Percentiles rank a stretch among this genome's conserved stretches.
phyloP scores from a whole-genome alignment of 2,329 filamentous ascomycete species.

The Talaromyces sp. region DNA sequence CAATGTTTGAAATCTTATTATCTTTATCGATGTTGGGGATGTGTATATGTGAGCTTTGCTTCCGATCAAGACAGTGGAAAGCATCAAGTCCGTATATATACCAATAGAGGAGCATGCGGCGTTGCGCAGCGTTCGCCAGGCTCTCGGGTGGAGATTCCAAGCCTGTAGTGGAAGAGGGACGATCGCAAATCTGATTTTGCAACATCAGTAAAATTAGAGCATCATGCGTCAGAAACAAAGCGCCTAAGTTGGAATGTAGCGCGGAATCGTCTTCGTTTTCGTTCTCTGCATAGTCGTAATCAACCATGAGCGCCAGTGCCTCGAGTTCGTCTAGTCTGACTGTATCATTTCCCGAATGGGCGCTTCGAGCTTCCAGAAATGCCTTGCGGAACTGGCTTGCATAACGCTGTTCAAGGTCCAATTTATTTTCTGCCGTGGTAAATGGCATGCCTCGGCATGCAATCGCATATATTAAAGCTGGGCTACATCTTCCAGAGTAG shows the following conservation, averaged over 20 bases:
- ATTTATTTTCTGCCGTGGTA: background rate
- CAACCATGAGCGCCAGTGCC: background rate
- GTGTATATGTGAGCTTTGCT: background rate
- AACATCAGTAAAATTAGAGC: background rate
- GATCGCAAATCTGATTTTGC: background rate
- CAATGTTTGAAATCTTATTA: background rate
- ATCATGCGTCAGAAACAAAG: background rate
- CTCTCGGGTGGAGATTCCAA: background rate
- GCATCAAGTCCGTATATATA: conserved; percentile 7
- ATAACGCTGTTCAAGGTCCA: background rate
- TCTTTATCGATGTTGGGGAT: background rate
- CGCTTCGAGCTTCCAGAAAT: background rate
- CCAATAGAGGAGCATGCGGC: background rate
- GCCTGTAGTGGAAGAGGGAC: background rate
- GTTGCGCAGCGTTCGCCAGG: background rate
- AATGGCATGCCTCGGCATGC: background rate
- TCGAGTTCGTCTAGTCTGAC: conserved; percentile 1
- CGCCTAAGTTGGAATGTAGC: background rate
- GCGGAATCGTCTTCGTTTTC: background rate
- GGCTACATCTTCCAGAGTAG: background rate
- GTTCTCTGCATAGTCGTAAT: background rate
- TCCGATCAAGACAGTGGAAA: conserved; percentile 3
- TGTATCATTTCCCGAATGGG: background rate
- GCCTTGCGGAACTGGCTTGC: background rate
- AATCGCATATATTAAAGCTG: background rate